Evolutionary conservation across 2,329 filamentous ascomycete species (phyloP).

Genomic region (Cladosporium austrohemisphaericum): DNA sequence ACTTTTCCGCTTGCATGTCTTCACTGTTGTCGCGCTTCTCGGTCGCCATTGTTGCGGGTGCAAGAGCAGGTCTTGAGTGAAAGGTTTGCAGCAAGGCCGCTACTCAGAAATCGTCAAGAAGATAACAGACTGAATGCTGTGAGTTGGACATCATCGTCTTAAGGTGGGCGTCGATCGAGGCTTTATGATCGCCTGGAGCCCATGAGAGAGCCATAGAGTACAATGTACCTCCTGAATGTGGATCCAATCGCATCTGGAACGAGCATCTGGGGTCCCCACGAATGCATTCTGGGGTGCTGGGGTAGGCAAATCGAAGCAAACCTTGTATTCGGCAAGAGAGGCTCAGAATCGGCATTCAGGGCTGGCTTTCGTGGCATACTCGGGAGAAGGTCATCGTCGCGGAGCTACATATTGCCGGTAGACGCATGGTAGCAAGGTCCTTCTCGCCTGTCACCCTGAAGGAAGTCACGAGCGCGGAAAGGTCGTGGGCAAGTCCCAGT

Average conservation of each 20-base stretch:
- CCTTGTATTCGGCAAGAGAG: neutral
- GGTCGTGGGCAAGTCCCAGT: too few relatives aligned
- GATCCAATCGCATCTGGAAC: neutral
- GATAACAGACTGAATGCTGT: neutral
- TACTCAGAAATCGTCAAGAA: neutral
- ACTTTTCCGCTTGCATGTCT: slow-evolving; percentile 2
- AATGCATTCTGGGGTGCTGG: too few relatives aligned
- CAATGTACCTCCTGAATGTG: too few relatives aligned
- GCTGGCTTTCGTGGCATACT: too few relatives aligned
- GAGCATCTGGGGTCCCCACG: neutral
- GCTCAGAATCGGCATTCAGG: neutral
- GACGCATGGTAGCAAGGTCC: too few relatives aligned
- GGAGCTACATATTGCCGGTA: too few relatives aligned
- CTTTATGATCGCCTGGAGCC: slow-evolving; percentile 3
- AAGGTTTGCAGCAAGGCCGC: neutral
- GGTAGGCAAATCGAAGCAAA: slow-evolving; percentile 1
- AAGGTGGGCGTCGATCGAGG: neutral
- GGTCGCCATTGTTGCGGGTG: slow-evolving; percentile 1
- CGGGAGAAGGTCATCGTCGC: too few relatives aligned
- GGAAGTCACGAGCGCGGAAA: too few relatives aligned
- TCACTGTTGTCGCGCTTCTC: slow-evolving; percentile 2
- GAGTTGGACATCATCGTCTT: neutral
- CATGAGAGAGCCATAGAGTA: too few relatives aligned
- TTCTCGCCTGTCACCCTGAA: too few relatives aligned
- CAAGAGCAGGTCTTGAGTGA: neutral